phyloP scores from a whole-genome alignment of 2,329 filamentous ascomycete species.

The Xylariaceae sp. region DNA sequence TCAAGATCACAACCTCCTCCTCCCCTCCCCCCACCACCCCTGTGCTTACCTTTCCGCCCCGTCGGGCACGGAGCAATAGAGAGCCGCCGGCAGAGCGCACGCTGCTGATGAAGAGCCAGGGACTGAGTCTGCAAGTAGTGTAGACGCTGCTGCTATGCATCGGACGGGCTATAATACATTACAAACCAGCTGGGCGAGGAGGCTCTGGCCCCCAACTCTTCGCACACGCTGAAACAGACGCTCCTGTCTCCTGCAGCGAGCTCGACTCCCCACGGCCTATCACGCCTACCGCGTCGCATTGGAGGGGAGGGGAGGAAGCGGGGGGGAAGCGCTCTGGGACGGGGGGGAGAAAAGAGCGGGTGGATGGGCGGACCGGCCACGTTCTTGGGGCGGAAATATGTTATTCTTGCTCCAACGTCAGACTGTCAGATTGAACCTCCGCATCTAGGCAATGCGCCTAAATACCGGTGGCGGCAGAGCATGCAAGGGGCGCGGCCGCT shows the following conservation, averaged over 20 bases:
- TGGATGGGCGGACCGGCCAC: neutral
- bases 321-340: neutral
- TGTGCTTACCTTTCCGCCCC: conserved; percentile 22
- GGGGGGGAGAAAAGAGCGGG: neutral
- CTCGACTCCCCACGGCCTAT: neutral
- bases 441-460: neutral
- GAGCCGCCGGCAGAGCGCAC: conserved; percentile 12
- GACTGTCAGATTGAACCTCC: neutral
- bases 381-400: neutral
- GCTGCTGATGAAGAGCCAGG: neutral
- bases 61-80: conserved; percentile 22
- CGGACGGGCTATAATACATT: too few species aligned
- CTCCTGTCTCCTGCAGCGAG: conserved; percentile 17
- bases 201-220: conserved; percentile 13
- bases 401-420: neutral
- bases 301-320: neutral
- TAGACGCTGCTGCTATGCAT: neutral
- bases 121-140: neutral
- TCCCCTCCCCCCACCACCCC: too few species aligned
- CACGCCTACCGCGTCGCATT: neutral
- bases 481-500: conserved; percentile 12
- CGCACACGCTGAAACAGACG: conserved; percentile 11
- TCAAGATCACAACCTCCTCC: too few species aligned
- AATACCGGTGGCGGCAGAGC: neutral
- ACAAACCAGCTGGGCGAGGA: too few species aligned